A percentile compares a stretch with the other conserved stretches of the same genome.
Evolutionary conservation across 1,284 basidiomycete genomes (phyloP).

Genomic region (Cutaneotrichosporon cutaneum): DNA sequence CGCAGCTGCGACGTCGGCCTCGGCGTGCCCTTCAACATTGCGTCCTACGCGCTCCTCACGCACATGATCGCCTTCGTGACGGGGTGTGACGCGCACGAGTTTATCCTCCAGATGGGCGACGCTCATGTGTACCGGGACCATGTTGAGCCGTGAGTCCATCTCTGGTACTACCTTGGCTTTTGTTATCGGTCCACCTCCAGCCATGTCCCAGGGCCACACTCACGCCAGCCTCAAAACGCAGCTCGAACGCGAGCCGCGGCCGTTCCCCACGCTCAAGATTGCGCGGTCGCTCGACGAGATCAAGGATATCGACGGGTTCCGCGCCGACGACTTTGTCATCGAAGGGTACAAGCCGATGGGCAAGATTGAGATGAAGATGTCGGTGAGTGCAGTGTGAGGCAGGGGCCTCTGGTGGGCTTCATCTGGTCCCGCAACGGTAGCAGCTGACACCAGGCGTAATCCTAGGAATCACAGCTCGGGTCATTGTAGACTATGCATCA

Average conservation of each 20-base stretch:
- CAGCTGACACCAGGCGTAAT: conserved; percentile 7
- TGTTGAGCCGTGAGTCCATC: conserved; percentile 63
- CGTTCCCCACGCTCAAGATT: conserved; percentile 81
- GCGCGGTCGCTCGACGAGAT: conserved; percentile 62
- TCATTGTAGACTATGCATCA: conserved; percentile 8
- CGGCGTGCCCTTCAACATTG: conserved; percentile 98
- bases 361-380: conserved; percentile 96
- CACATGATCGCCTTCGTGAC: conserved; percentile 96
- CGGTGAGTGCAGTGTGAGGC: too few species aligned
- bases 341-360: conserved; percentile 83
- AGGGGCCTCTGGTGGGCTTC: not conserved
- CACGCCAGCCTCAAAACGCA: conserved; percentile 65
- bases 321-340: conserved; percentile 75
- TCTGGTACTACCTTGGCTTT: not conserved
- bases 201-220: not conserved
- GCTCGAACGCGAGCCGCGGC: conserved; percentile 70
- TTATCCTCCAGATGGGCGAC: conserved; percentile 91
- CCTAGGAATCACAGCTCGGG: not conserved
- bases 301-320: conserved; percentile 74
- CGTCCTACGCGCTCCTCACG: conserved; percentile 91
- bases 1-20: conserved; percentile 95
- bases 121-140: conserved; percentile 96
- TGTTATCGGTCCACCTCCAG: too few species aligned
- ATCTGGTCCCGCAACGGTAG: not conserved
- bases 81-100: conserved; percentile 77